These are phyloP conservation scores for Schizothecium vesticola DNA, from an alignment of 495 filamentous ascomycete genomes.

Conservation along the genomic window DNA sequence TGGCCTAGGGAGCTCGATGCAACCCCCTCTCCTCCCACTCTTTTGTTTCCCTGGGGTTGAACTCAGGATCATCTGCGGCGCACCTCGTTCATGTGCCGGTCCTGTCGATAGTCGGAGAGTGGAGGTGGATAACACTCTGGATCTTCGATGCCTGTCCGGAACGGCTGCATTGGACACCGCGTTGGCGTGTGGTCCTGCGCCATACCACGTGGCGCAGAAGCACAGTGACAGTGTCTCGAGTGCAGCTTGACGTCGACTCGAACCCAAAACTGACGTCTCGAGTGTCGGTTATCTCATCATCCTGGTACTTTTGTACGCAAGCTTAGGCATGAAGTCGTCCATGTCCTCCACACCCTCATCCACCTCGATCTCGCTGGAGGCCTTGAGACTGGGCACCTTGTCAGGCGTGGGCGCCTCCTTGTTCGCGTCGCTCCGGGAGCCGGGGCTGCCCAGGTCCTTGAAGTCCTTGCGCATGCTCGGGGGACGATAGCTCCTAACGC, in stretches of 20 bases:
- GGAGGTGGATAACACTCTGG: too few species aligned
- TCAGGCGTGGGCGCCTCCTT: slow-evolving; percentile 12
- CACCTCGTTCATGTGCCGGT: too few species aligned
- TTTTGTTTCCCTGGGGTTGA: too few species aligned
- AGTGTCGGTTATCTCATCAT: slow-evolving; percentile 12
- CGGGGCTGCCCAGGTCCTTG: slow-evolving; percentile 9
- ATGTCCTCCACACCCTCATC: slow-evolving; percentile 39
- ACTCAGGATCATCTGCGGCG: too few species aligned
- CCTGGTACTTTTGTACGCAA: slow-evolving; percentile 16
- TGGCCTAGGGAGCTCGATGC: not conserved
- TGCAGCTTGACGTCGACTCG: not conserved
- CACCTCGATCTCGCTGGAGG: slow-evolving; percentile 16
- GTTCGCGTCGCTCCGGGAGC: not conserved
- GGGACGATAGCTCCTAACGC: slow-evolving; percentile 25
- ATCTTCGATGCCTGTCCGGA: too few species aligned
- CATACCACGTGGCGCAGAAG: not conserved
- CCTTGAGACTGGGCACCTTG: not conserved
- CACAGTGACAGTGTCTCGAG: not conserved
- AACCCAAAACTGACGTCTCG: not conserved
- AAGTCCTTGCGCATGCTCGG: slow-evolving; percentile 28
- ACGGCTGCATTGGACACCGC: too few species aligned
- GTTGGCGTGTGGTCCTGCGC: not conserved
- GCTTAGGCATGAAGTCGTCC: slow-evolving; percentile 21
- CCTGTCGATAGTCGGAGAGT: too few species aligned
- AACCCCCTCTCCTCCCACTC: too few species aligned